phyloP scores from a whole-genome alignment of 106 monocot genomes.

The Phalaenopsis equestris region DNA sequence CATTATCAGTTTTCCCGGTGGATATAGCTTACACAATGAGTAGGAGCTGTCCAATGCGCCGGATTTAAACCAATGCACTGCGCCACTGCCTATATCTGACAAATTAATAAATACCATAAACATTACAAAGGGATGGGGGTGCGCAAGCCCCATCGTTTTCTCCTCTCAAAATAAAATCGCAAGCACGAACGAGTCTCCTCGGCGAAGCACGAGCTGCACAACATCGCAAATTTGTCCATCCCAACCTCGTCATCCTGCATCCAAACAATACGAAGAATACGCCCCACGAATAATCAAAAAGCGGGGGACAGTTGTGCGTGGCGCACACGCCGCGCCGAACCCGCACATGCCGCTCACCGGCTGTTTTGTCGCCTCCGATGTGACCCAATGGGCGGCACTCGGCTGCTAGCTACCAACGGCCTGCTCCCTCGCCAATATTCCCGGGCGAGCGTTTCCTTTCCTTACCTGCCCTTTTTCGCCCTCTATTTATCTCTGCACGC shows the following conservation, averaged over 20 bases:
- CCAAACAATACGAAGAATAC: background rate
- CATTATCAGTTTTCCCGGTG: no score
- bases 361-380: slow-evolving; percentile 6
- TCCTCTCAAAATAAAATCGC: background rate
- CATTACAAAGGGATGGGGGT: background rate
- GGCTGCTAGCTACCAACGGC: background rate
- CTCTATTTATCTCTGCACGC: no score
- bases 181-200: background rate
- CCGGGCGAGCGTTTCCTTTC: background rate
- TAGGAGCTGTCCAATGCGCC: background rate
- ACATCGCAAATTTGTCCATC: background rate
- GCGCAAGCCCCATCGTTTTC: background rate
- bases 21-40: background rate
- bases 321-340: slow-evolving; percentile 3
- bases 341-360: slow-evolving; percentile 6
- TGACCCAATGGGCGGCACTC: background rate
- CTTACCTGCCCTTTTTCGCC: background rate
- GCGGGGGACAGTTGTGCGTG: background rate
- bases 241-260: background rate
- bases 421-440: background rate
- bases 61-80: background rate
- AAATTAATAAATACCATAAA: background rate
- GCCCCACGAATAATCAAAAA: background rate
- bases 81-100: background rate
- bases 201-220: background rate